Conservation (phyloP, 2,329 filamentous ascomycete species). For the Didymella keratinophila region DNA sequence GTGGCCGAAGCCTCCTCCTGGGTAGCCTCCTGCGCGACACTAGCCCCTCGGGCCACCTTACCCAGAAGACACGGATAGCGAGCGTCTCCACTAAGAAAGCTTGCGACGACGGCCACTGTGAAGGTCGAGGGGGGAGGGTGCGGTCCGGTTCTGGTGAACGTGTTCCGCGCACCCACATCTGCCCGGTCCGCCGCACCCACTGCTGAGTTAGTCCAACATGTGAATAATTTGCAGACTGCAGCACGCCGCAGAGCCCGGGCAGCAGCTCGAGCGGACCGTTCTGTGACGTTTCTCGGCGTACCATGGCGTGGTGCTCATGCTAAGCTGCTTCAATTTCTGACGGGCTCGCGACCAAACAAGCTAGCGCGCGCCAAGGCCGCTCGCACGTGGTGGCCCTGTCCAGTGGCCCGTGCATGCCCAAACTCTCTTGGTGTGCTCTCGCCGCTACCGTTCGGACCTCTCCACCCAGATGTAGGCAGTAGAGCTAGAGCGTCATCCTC, state of each 20-base stretch:
- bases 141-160: not conserved
- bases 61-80: conserved; percentile 22
- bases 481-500: conserved; percentile 10
- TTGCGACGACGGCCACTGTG: conserved; percentile 19
- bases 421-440: conserved; percentile 10
- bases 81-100: conserved; percentile 25
- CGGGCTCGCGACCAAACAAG: conserved; percentile 4
- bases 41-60: conserved; percentile 35
- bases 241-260: not conserved
- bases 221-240: not conserved
- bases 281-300: conserved; percentile 19
- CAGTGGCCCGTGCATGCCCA: conserved; percentile 12
- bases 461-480: conserved; percentile 10
- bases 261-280: conserved; percentile 12
- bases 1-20: conserved; percentile 28
- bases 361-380: conserved; percentile 16
- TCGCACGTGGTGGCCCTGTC: conserved; percentile 38
- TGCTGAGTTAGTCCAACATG: not conserved
- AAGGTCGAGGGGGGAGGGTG: conserved; percentile 17
- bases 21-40: conserved; percentile 14
- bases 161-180: not conserved
- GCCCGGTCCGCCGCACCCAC: conserved; percentile 4
- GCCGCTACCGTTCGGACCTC: conserved; percentile 14
- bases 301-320: conserved; percentile 16
- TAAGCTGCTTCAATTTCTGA: conserved; percentile 8